Percentiles rank a stretch among this genome's conserved stretches.
Conservation (phyloP, 352 stramenopile genomes). For the Phytophthora pluvialis region DNA sequence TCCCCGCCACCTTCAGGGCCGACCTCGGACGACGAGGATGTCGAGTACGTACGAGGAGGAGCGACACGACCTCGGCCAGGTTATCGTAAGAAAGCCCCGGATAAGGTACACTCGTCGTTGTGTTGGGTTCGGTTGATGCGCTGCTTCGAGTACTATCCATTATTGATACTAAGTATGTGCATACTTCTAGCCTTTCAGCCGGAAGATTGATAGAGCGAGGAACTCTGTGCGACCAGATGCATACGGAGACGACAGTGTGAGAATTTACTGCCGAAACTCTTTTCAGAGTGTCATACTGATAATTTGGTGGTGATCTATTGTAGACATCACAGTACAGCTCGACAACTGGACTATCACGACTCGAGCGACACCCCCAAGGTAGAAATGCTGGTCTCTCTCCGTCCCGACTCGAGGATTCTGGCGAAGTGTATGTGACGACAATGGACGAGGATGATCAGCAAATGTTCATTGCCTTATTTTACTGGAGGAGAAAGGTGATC, state of each 20-base stretch:
- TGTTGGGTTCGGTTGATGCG: neutral
- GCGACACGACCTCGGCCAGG: neutral
- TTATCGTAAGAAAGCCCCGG: neutral
- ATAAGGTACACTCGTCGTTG: slow-evolving; percentile 4
- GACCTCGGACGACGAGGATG: slow-evolving; percentile 20
- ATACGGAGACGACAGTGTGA: slow-evolving; percentile 15
- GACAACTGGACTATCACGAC: neutral
- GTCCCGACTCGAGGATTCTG: slow-evolving; percentile 1
- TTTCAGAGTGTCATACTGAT: neutral
- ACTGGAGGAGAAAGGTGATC: slow-evolving; percentile 51
- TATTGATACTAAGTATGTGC: neutral
- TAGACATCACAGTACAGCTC: slow-evolving; percentile 1
- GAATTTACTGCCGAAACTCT: neutral
- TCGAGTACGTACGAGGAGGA: neutral
- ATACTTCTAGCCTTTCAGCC: neutral
- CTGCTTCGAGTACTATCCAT: neutral
- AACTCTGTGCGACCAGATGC: neutral
- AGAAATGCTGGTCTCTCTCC: neutral
- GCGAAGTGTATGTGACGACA: slow-evolving; percentile 30
- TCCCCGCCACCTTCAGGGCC: slow-evolving; percentile 13
- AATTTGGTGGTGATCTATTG: neutral
- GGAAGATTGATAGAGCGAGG: slow-evolving; percentile 9
- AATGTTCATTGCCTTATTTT: slow-evolving; percentile 53
- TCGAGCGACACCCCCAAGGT: neutral
- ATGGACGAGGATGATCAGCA: slow-evolving; percentile 50